Conservation (phyloP, 306 rosid species). For the Casuarina equisetifolia region DNA sequence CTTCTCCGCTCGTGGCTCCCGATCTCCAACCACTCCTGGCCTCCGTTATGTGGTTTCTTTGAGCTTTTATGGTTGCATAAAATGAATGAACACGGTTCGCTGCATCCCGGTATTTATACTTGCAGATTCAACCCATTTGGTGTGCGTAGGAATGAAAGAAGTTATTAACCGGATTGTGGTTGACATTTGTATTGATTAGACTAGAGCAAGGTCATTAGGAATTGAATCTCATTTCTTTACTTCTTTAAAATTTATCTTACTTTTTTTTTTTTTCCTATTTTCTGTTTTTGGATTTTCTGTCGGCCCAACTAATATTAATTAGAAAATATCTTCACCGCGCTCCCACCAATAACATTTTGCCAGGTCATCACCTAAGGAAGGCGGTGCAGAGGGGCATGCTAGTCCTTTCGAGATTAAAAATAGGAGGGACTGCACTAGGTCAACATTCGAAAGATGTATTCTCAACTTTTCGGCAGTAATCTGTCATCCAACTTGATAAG, state of each 20-base stretch:
- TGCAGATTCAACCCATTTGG: constrained; percentile 16
- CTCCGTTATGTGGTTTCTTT: constrained; percentile 12
- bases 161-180: constrained; percentile 51
- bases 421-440: no score
- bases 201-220: constrained; percentile 45
- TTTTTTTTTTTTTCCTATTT: not conserved
- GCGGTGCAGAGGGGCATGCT: constrained; percentile 11
- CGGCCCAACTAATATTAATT: not conserved
- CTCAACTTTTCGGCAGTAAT: no score
- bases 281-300: not conserved
- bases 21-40: constrained; percentile 21
- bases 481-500: no score
- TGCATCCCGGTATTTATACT: constrained; percentile 71
- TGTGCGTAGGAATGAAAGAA: constrained; percentile 25
- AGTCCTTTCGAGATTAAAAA: no score
- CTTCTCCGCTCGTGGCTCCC: constrained; percentile 15
- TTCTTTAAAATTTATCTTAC: not conserved
- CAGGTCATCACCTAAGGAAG: constrained; percentile 15
- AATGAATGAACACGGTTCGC: constrained; percentile 74
- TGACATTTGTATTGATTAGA: constrained; percentile 75
- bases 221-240: constrained; percentile 33
- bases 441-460: no score
- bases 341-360: constrained; percentile 17
- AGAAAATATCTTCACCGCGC: not conserved
- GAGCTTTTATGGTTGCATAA: constrained; percentile 32